Percentiles rank a stretch among this genome's conserved stretches.
Evolutionary conservation across 495 filamentous ascomycete species (phyloP).

Genomic region (Aspergillus cavernicola): DNA sequence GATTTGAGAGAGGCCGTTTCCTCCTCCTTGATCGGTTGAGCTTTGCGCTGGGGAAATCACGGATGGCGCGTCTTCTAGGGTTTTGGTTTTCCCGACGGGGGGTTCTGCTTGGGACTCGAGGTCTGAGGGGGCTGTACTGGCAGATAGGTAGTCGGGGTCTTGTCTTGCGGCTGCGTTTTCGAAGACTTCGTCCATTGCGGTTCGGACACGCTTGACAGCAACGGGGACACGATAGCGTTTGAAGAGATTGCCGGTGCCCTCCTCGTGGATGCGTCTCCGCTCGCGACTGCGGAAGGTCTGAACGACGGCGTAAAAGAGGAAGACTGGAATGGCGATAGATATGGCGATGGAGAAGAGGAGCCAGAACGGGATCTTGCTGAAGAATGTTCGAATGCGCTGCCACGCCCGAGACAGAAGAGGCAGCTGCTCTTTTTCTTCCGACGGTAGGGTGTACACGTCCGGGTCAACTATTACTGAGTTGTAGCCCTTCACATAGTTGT

Average conservation of each 20-base stretch:
- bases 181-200: conserved; percentile 68
- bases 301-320: conserved; percentile 68
- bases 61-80: background rate
- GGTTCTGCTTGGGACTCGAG: conserved; percentile 1
- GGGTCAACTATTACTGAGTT: conserved; percentile 73
- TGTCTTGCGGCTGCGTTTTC: conserved; percentile 64
- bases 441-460: conserved; percentile 52
- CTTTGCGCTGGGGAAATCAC: background rate
- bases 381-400: conserved; percentile 26
- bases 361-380: conserved; percentile 51
- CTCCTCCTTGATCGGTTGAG: background rate
- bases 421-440: conserved; percentile 30
- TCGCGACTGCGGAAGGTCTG: conserved; percentile 69
- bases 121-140: background rate
- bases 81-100: background rate
- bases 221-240: conserved; percentile 72
- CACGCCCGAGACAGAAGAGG: conserved; percentile 26
- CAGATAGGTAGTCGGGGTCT: conserved; percentile 57
- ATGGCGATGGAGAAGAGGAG: conserved; percentile 62
- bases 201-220: conserved; percentile 66
- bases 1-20: background rate
- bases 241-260: conserved; percentile 60
- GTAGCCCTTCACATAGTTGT: conserved; percentile 73
- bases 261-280: conserved; percentile 72
- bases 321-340: conserved; percentile 63